phyloP scores from a whole-genome alignment of 345 rosid genomes.

The Murraya koenigii region DNA sequence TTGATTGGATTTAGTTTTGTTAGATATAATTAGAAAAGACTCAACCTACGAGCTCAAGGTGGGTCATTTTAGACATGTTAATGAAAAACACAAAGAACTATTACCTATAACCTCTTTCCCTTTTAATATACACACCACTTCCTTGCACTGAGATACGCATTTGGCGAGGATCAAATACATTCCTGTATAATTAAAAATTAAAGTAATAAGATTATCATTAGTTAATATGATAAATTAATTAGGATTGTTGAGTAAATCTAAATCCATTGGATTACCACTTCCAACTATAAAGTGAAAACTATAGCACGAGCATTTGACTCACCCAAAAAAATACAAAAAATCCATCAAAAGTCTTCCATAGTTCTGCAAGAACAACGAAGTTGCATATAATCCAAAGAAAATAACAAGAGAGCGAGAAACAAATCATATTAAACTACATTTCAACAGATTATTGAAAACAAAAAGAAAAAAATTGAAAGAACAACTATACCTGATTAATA shows the following conservation, averaged over 20 bases:
- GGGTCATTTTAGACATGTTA: neutral
- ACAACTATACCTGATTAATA: constrained; percentile 63
- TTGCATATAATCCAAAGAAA: neutral
- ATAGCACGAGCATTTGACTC: constrained; percentile 34
- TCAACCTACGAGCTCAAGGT: neutral
- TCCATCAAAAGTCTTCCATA: constrained; percentile 94
- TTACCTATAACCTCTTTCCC: constrained; percentile 96
- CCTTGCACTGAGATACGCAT: constrained; percentile 96
- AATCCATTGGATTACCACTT: neutral
- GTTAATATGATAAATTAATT: neutral
- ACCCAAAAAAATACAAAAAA: constrained; percentile 98
- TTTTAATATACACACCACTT: constrained; percentile 77
- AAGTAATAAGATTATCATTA: neutral
- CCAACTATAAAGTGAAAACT: constrained; percentile 15
- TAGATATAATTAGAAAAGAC: neutral
- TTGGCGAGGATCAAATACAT: constrained; percentile 98
- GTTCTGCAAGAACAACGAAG: constrained; percentile 55
- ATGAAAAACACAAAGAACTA: constrained; percentile 11
- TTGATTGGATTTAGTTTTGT: neutral
- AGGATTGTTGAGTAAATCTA: neutral
- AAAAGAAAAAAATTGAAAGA: neutral
- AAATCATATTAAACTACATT: neutral
- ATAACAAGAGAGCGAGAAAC: neutral
- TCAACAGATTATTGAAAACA: neutral
- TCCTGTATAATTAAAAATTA: constrained; percentile 45